Conservation (phyloP, 495 filamentous ascomycete genomes). For the Hypoxylon lenormandii region DNA sequence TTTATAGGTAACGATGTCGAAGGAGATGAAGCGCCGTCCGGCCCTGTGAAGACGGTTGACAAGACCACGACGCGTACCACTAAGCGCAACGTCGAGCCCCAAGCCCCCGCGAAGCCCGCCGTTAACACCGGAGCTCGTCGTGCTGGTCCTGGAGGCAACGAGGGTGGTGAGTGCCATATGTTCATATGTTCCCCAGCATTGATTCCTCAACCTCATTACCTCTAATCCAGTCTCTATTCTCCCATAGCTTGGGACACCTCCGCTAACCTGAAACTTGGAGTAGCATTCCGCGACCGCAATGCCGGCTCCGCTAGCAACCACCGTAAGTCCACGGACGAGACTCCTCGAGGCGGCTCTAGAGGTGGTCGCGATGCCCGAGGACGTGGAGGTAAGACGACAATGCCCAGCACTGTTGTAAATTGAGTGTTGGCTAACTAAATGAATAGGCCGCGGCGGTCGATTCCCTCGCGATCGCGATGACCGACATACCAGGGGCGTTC, state of each 20-base stretch:
- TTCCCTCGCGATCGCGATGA: slow-evolving; percentile 73
- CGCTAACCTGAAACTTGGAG: slow-evolving; percentile 22
- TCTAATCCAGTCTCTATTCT: slow-evolving; percentile 2
- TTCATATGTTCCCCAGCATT: background rate
- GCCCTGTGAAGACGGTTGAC: slow-evolving; percentile 86
- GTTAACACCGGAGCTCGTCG: slow-evolving; percentile 64
- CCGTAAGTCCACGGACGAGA: slow-evolving; percentile 80
- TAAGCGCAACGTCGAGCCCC: slow-evolving; percentile 89
- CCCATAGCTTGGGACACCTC: background rate
- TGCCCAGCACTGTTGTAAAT: slow-evolving; percentile 5
- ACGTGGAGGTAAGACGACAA: slow-evolving; percentile 63
- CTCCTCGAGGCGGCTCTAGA: slow-evolving; percentile 63
- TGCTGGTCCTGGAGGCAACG: slow-evolving; percentile 74
- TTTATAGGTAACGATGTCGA: slow-evolving; percentile 83
- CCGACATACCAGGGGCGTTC: slow-evolving; percentile 79
- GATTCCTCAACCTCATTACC: slow-evolving; percentile 1
- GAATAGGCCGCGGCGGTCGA: slow-evolving; percentile 61
- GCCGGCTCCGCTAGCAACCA: slow-evolving; percentile 86
- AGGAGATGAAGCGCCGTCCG: slow-evolving; percentile 80
- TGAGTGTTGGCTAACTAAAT: slow-evolving; percentile 10
- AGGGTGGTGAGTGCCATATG: slow-evolving; percentile 72
- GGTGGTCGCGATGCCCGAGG: slow-evolving; percentile 69
- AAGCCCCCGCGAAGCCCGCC: slow-evolving; percentile 67
- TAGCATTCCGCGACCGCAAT: slow-evolving; percentile 91
- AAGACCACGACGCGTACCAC: slow-evolving; percentile 79